A percentile compares a stretch with the other conserved stretches of the same genome.
Conservation (phyloP, 257 asterid species). For the Solanum virginianum region DNA sequence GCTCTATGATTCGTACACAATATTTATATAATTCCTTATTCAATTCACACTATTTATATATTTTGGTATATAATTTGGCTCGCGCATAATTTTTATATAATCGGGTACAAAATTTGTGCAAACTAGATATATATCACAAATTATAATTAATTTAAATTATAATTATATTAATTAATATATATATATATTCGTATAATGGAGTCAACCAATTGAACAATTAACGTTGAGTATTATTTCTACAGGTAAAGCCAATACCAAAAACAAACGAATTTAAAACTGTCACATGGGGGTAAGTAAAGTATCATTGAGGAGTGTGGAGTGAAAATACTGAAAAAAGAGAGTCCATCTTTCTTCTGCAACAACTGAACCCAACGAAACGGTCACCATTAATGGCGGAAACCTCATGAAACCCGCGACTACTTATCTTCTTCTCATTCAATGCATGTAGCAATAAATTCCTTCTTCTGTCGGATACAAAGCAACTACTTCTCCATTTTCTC, state of each 20-base stretch:
- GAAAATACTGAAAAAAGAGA: background rate
- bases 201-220: too few relatives aligned
- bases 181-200: too few relatives aligned
- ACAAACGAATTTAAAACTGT: background rate
- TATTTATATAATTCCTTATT: too few relatives aligned
- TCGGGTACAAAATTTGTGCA: too few relatives aligned
- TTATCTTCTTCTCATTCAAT: background rate
- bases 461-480: background rate
- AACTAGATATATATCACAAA: too few relatives aligned
- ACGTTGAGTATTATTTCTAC: too few relatives aligned
- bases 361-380: background rate
- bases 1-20: too few relatives aligned
- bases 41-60: too few relatives aligned
- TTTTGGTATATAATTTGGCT: too few relatives aligned
- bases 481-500: background rate
- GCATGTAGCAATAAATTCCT: background rate
- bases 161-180: too few relatives aligned
- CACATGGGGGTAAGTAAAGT: background rate
- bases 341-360: background rate
- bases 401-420: background rate
- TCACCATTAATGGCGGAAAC: background rate
- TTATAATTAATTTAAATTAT: too few relatives aligned
- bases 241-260: background rate
- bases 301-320: background rate
- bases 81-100: too few relatives aligned